phyloP scores from a whole-genome alignment of 78 protist species.

The Dictyostelium brefeldianum region DNA sequence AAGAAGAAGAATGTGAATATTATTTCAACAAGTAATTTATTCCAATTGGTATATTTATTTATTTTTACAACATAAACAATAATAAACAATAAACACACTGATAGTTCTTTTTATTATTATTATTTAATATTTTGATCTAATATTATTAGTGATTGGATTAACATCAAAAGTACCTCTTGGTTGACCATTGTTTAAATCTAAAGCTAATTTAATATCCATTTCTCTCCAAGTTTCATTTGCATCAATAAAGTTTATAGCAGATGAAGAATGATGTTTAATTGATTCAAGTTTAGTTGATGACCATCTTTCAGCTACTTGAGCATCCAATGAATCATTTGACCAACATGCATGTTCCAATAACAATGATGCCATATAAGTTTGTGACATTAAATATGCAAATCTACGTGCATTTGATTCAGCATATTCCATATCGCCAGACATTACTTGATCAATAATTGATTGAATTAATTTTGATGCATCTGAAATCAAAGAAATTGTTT shows the following conservation, averaged over 20 bases:
- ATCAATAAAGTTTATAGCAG: slow-evolving; percentile 10
- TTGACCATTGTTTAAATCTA: slow-evolving; percentile 36
- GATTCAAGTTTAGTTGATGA: slow-evolving; percentile 36
- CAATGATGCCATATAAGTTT: slow-evolving; percentile 61
- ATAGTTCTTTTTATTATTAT: not conserved
- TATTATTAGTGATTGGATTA: not conserved
- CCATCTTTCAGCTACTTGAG: slow-evolving; percentile 49
- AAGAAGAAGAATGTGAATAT: too few relatives aligned
- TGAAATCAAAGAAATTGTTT: not conserved
- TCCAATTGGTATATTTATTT: too few relatives aligned
- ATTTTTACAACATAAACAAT: too few relatives aligned
- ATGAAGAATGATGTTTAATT: not conserved
- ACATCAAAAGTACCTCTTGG: slow-evolving; percentile 32
- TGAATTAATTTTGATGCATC: not conserved
- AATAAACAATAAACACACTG: too few relatives aligned
- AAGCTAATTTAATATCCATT: slow-evolving; percentile 35
- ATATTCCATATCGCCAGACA: slow-evolving; percentile 29
- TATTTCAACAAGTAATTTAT: too few relatives aligned
- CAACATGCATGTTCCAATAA: slow-evolving; percentile 64
- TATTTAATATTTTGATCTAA: slow-evolving; percentile 70
- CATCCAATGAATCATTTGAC: slow-evolving; percentile 38
- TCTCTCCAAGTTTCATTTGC: slow-evolving; percentile 53
- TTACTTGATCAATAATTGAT: slow-evolving; percentile 18
- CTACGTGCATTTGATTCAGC: slow-evolving; percentile 62
- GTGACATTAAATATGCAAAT: slow-evolving; percentile 34